Conservation (phyloP, 208 protist species). For the Leishmania major region DNA sequence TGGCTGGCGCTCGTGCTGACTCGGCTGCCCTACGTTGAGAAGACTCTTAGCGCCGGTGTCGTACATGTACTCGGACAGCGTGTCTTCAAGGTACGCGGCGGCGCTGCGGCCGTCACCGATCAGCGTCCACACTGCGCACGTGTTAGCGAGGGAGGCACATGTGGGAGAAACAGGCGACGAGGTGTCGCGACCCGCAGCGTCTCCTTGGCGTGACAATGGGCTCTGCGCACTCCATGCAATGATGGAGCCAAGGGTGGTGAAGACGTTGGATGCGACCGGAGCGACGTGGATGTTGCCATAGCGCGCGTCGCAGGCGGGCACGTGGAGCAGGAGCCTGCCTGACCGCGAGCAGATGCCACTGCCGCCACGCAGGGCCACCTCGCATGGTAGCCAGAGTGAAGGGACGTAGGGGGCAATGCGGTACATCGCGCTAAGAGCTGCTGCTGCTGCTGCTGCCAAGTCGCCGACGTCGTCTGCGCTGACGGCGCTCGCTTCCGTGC, state of each 20-base stretch:
- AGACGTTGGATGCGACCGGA: slow-evolving; percentile 36
- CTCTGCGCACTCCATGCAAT: slow-evolving; percentile 19
- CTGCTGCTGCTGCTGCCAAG: not conserved
- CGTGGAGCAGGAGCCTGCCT: slow-evolving; percentile 62
- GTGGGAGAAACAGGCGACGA: not conserved
- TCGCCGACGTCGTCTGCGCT: not conserved
- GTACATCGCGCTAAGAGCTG: slow-evolving; percentile 8
- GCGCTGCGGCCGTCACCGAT: slow-evolving; percentile 64
- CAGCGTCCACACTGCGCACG: slow-evolving; percentile 55
- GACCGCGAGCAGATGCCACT: slow-evolving; percentile 40
- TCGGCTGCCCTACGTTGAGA: slow-evolving; percentile 33
- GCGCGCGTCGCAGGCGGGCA: slow-evolving; percentile 37
- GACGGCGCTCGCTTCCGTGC: not conserved
- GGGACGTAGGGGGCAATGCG: slow-evolving; percentile 14
- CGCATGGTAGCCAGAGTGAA: slow-evolving; percentile 29
- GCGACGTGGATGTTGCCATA: slow-evolving; percentile 32
- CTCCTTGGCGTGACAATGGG: not conserved
- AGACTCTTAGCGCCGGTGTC: slow-evolving; percentile 48
- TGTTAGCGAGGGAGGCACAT: not conserved
- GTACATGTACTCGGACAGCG: slow-evolving; percentile 64
- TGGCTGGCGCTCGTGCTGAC: slow-evolving; percentile 18
- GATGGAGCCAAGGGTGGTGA: slow-evolving; percentile 51
- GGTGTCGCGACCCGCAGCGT: not conserved
- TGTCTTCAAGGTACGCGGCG: slow-evolving; percentile 70
- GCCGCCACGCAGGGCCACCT: not conserved